Percentiles rank a stretch among this genome's conserved stretches.
Conservation (phyloP, 2,329 filamentous ascomycete species). For the Mycogone perniciosa region DNA sequence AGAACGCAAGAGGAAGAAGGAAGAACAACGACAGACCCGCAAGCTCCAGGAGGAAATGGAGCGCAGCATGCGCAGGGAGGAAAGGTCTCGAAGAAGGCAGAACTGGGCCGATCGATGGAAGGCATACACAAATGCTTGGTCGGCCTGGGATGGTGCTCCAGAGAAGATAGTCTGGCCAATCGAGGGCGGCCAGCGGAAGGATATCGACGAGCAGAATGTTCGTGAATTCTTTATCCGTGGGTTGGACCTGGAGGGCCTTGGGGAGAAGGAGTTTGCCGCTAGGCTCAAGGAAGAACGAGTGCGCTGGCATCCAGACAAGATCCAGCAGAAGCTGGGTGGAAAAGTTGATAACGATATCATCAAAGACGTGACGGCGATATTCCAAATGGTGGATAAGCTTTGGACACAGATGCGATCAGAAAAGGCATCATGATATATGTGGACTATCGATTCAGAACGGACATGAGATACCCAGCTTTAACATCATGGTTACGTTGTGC, state of each 20-base stretch:
- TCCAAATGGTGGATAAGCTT: constrained; percentile 79
- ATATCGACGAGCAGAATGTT: constrained; percentile 55
- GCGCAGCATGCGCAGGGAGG: constrained; percentile 59
- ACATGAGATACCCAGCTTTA: too few species aligned
- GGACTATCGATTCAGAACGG: not conserved
- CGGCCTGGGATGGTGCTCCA: constrained; percentile 38
- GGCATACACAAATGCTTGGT: constrained; percentile 60
- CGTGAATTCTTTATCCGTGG: constrained; percentile 60
- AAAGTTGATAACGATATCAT: constrained; percentile 66
- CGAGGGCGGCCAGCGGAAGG: constrained; percentile 46
- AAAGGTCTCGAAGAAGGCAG: constrained; percentile 52
- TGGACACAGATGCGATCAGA: constrained; percentile 57
- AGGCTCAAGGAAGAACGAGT: constrained; percentile 77
- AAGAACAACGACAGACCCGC: constrained; percentile 43
- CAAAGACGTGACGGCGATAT: constrained; percentile 78
- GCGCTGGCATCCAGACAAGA: constrained; percentile 96
- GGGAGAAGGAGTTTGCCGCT: constrained; percentile 39
- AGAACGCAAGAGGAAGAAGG: constrained; percentile 43
- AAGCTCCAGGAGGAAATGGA: constrained; percentile 61
- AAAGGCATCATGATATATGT: not conserved
- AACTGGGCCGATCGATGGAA: constrained; percentile 57
- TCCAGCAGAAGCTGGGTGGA: constrained; percentile 79
- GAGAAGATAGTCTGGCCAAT: constrained; percentile 66
- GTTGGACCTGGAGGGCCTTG: constrained; percentile 36
- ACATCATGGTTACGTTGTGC: not conserved